Conservation (phyloP, 2,329 filamentous ascomycete genomes). For the Sclerotinia minor region DNA sequence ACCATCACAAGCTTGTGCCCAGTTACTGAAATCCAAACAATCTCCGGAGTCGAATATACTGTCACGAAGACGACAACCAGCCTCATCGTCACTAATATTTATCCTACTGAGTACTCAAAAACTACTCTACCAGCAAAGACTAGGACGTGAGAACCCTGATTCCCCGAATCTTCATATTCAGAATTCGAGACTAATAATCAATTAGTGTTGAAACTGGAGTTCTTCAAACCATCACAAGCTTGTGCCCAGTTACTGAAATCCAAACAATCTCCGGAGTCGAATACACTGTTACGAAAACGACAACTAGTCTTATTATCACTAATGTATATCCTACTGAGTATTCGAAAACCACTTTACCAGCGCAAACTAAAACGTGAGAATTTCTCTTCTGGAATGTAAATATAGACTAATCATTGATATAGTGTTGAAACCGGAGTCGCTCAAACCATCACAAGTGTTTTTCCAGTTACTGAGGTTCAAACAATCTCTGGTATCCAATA, state of each 20-base stretch:
- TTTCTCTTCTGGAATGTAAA: neutral
- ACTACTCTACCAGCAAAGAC: conserved; percentile 21
- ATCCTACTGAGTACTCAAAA: conserved; percentile 24
- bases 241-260: conserved; percentile 50
- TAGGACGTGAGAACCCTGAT: conserved; percentile 26
- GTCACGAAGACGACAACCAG: conserved; percentile 34
- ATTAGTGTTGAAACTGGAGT: conserved; percentile 29
- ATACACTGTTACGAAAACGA: conserved; percentile 38
- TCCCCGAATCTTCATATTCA: neutral
- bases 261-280: conserved; percentile 48
- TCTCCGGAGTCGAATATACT: conserved; percentile 46
- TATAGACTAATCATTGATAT: neutral
- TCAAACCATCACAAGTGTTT: conserved; percentile 44
- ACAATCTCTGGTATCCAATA: conserved; percentile 47
- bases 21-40: conserved; percentile 50
- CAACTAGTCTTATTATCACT: conserved; percentile 32
- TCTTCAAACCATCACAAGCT: conserved; percentile 42
- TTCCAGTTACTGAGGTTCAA: conserved; percentile 50
- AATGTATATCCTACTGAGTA: conserved; percentile 30
- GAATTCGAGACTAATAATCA: neutral
- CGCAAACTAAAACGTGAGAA: conserved; percentile 28
- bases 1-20: conserved; percentile 47
- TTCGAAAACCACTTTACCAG: conserved; percentile 10
- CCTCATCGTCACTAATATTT: conserved; percentile 31
- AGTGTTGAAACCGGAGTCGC: conserved; percentile 31